Conservation (phyloP, 306 rosid species). For the Senna siamea region DNA sequence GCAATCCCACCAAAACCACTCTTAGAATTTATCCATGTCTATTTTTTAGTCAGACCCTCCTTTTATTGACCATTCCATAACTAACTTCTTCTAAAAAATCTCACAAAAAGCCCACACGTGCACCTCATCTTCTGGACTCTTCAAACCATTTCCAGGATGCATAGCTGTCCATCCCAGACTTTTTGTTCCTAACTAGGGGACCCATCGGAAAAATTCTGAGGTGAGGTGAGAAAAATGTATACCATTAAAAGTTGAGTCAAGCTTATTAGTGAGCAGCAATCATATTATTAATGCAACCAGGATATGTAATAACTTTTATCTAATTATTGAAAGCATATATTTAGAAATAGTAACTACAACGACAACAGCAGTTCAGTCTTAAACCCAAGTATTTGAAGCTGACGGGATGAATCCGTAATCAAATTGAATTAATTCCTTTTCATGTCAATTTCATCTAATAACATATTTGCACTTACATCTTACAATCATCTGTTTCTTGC, state of each 20-base stretch:
- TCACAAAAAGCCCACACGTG: too few species aligned
- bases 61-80: too few species aligned
- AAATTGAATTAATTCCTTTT: background rate
- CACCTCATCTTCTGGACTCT: too few species aligned
- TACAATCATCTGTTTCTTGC: background rate
- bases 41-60: too few species aligned
- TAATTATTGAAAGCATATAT: background rate
- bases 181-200: too few species aligned
- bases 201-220: background rate
- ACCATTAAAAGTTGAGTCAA: background rate
- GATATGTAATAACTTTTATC: background rate
- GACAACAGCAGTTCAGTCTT: background rate
- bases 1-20: too few species aligned
- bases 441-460: background rate
- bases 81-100: too few species aligned
- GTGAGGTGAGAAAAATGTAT: background rate
- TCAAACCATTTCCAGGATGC: too few species aligned
- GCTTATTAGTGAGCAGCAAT: background rate
- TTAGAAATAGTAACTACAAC: background rate
- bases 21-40: too few species aligned
- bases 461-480: conserved; percentile 14
- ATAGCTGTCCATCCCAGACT: too few species aligned
- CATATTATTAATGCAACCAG: background rate
- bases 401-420: background rate
- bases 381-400: background rate